Conservation (phyloP, 176 grass and related monocot genomes). For the Ensete ventricosum region DNA sequence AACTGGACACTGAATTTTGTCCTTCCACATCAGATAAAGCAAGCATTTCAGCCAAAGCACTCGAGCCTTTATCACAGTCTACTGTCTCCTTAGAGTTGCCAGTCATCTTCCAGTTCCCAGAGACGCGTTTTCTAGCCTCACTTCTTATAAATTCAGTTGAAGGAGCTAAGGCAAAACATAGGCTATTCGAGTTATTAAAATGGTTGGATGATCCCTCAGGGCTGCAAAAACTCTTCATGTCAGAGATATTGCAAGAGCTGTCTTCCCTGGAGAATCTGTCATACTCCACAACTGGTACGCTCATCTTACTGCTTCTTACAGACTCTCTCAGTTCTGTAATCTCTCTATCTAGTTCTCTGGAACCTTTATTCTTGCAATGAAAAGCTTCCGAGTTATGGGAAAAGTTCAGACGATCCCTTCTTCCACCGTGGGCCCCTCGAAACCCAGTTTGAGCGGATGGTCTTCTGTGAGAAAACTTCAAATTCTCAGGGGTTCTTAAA, state of each 20-base stretch:
- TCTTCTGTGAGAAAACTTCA: background rate
- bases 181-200: background rate
- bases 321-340: background rate
- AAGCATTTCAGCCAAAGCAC: background rate
- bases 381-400: background rate
- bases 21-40: background rate
- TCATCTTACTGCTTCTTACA: background rate
- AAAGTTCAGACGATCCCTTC: background rate
- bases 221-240: background rate
- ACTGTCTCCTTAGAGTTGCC: background rate
- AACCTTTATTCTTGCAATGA: background rate
- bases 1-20: background rate
- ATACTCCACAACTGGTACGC: background rate
- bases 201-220: background rate
- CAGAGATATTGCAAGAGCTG: background rate
- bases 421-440: background rate
- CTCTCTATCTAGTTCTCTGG: background rate
- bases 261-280: background rate
- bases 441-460: background rate
- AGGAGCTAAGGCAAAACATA: background rate
- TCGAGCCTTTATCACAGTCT: background rate
- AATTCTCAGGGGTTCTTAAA: background rate
- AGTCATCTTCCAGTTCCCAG: background rate
- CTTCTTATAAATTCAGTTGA: slow-evolving; percentile 6
- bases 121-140: background rate